Conservation (phyloP, 1,139 yeast genomes). For the Spathaspora jeffriesii region DNA sequence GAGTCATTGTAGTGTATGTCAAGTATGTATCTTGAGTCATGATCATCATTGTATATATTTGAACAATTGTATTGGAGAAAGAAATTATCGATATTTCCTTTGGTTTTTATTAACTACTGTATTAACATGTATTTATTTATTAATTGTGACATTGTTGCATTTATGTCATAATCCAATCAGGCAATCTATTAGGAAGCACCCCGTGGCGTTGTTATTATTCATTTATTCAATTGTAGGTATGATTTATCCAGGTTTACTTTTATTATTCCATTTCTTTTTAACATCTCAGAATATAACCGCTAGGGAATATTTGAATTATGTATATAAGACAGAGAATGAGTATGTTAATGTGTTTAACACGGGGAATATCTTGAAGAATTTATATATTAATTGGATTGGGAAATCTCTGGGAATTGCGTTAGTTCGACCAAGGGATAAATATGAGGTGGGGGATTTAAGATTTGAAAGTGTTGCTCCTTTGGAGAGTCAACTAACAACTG, state of each 20-base stretch:
- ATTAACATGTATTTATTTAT: conserved; percentile 21
- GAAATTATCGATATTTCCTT: conserved; percentile 35
- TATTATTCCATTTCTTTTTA: conserved; percentile 54
- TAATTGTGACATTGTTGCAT: conserved; percentile 27
- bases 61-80: conserved; percentile 41
- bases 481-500: conserved; percentile 8
- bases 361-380: conserved; percentile 34
- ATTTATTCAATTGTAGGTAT: conserved; percentile 45
- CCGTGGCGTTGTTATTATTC: conserved; percentile 49
- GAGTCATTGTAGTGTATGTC: conserved; percentile 45
- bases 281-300: conserved; percentile 67
- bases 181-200: conserved; percentile 26
- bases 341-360: conserved; percentile 48
- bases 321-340: conserved; percentile 15
- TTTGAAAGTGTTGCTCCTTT: conserved; percentile 28
- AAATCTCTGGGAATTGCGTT: conserved; percentile 48
- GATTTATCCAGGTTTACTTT: conserved; percentile 55
- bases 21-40: conserved; percentile 43
- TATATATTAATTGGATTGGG: conserved; percentile 48
- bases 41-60: conserved; percentile 45
- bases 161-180: conserved; percentile 23
- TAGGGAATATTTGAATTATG: conserved; percentile 58
- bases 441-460: conserved; percentile 44
- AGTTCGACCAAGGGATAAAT: conserved; percentile 35
- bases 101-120: conserved; percentile 38